Base-by-base conservation (phyloP, 441 rosid genomes). In the Populus hybrid region DNA sequence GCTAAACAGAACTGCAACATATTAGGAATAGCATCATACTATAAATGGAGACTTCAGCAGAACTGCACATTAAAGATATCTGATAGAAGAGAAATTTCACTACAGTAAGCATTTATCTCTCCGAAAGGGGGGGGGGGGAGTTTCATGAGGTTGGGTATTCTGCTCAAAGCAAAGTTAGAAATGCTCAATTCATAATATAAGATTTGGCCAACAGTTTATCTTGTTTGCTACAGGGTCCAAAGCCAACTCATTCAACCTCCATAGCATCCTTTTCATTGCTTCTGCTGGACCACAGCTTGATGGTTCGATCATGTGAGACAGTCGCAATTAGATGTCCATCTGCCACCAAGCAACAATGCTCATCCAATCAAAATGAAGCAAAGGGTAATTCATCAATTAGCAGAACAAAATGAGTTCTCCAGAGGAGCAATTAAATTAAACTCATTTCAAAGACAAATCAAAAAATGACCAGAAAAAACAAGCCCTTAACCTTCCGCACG, bases 231-330 rank as follows among this genome's bases (percentile, higher is more conserved):
- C 35, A 46, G 68, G 5, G 16, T 19, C 38, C 14, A 12, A 30
- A 34, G 53, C 14, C 72, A 67, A 35, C 19, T 72, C 30, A 78
- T 50, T 85, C 88, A 76, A 83, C 80, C 70, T 85, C 88, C 73
- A 83, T 86, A 53, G 74, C 80, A 14, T 79, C 83, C 66, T 79
- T 76, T 6, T 59, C 76, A 34, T 65, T 81, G 79, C 76, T 74
- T 67, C 75, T 81, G 83, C 85, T 85, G 63, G 87, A 79, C 89
- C 91, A 88, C 32, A 89, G 86, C 84, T 89, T 88, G 86, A 90
- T 88, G 28, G 89, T 88, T 40, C 93, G 85, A 67, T 88, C 90
- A 38, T 89, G 90, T 5, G 91, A 88, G 18, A 87, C 91, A 19
- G 90, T 82, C 68, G 93, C 87, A 69, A 88, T 85, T 76, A 77